These are phyloP conservation scores for Lepidium campestre DNA, from an alignment of 441 rosid species.

Conservation along the genomic window DNA sequence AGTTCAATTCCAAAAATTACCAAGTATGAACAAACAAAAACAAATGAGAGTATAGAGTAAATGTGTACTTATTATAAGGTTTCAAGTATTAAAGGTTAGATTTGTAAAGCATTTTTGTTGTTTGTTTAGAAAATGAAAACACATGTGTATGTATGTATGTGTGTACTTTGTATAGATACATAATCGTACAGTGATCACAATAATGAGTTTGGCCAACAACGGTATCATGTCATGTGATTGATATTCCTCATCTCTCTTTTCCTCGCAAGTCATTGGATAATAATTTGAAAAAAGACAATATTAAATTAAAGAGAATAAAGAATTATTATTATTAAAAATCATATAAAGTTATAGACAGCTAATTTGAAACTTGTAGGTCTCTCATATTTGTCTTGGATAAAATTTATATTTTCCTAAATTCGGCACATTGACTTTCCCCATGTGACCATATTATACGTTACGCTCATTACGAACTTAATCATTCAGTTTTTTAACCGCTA, in stretches of 20 bases:
- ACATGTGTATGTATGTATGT: slow-evolving; percentile 10
- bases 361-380: slow-evolving; percentile 21
- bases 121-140: slow-evolving; percentile 2
- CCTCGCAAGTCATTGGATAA: slow-evolving; percentile 11
- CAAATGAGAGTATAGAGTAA: background rate
- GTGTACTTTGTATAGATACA: slow-evolving; percentile 11
- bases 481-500: background rate
- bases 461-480: slow-evolving; percentile 5
- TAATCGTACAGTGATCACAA: slow-evolving; percentile 12
- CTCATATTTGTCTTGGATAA: slow-evolving; percentile 14
- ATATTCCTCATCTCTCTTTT: background rate
- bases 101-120: background rate
- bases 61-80: background rate
- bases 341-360: slow-evolving; percentile 21
- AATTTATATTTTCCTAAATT: background rate
- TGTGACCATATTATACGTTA: slow-evolving; percentile 13
- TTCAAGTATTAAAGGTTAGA: background rate
- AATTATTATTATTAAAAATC: background rate
- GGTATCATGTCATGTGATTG: slow-evolving; percentile 32
- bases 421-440: slow-evolving; percentile 23
- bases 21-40: background rate
- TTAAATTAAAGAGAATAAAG: background rate
- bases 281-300: slow-evolving; percentile 7
- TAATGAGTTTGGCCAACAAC: slow-evolving; percentile 27
- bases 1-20: background rate